Evolutionary conservation across 345 rosid genomes (phyloP), one percentile per base, ranked within the genome.

Genomic region (Syzygium grande): DNA sequence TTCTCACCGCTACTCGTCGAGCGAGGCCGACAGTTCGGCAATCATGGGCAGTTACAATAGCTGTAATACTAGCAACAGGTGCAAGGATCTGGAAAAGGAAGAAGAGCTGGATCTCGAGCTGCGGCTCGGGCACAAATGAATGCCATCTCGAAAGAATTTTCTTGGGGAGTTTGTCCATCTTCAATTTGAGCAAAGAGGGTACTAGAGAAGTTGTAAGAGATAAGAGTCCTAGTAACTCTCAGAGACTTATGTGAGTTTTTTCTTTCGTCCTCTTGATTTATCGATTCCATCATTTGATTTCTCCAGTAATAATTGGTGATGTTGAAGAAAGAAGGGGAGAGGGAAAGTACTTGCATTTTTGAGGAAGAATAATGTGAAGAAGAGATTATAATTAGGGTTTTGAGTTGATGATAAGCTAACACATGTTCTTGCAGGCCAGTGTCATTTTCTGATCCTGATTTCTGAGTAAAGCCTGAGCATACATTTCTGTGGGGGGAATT

Each of bases 41-140:
- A 10, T 27, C 41, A 52, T 49, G 56, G 85, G 34, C 55, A 84
- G 41, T 38, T 46, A 12, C 68, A 53, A 85, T 73, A 5, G 53
- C n/a, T 86, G 51, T 68, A 87, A 87, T 63, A 87, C 90, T 89
- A 90, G 83, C 63, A 80, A 61, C 58, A 89, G 88, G 90, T 87
- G 49, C 87, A 90, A 86, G 87, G 93, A 92, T 56, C 52, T 90
- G 41, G 91, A 88, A 29, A 87, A 84, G 27, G 83, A 73, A 84
- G 97, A 95, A 91, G 98, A 95, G 89, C 88, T 94, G 90, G 99
- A 97, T 95, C 94, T 97, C 86, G 99, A 96, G 92, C 98, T 97
- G 87, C 95, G 99, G 89, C 91, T 97, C 88, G 96, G 98, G 92
- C 95, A 90, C 49, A 88, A 92, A 55, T 89, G 88, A 87, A 88